Evolutionary conservation across 208 protist genomes (phyloP), one percentile per base, ranked within the genome.

Genomic region (Crithidia fasciculata): DNA sequence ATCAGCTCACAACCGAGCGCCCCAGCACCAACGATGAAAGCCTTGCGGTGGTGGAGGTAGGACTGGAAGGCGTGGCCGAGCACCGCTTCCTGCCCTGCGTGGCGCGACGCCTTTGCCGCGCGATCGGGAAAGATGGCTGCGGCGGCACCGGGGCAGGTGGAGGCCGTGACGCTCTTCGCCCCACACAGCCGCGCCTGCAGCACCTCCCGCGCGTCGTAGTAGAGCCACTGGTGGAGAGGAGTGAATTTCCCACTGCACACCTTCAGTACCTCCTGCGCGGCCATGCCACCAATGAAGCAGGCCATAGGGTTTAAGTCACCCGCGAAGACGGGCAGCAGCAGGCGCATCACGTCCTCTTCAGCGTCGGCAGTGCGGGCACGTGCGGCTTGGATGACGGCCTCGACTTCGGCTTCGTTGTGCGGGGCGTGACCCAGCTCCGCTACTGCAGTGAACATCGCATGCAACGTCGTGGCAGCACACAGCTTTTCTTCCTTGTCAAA

Each of bases 1-100:
- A 99, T 89, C 58, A 99, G 88, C 86, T 99, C 99, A 80, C 99
- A 99, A 13, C 99, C 98, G 41, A 99, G 95, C 10, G 99, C 99
- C 44, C 99, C 99, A 7, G 98, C 94, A 47, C 98, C 99, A 49
- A 99, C 97, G 73, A 99, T 92, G 68, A 99, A 99, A 65, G 64
- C 88, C 10, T 90, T 88, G 40, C 96, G 87, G 28, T 90, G 69
- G 12, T 56, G 47, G 37, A 99, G 78, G 64, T 89, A 85, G 12
- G 92, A 44, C 80, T 99, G 91, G 53, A 99, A 89, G 10, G 72
- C 84, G 18, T 81, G 84, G 45, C 99, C 99, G 58, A 99, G 96
- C 7, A 99, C 91, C 12, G 88, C 89, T 58, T 98, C 95, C 84
- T 99, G 98, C 6, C 86, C 88, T 70, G 98, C 96, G 85, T 99